Base-by-base conservation (phyloP, 306 rosid species). In the Castanea crenata region DNA sequence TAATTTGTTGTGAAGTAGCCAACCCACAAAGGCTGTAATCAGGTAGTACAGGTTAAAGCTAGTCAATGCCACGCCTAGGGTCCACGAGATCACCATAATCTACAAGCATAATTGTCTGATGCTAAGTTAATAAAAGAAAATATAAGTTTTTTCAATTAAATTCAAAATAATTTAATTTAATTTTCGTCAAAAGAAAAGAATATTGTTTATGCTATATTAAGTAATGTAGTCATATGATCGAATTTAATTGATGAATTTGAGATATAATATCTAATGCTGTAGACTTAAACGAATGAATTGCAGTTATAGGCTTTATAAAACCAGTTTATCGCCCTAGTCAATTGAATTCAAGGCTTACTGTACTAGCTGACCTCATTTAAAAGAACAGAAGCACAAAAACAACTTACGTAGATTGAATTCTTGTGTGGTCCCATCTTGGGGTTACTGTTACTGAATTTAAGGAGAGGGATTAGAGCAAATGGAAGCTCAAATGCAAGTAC, bases 351-450 rank as follows among this genome's bases (percentile, higher is more conserved):
- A 25, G 5, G 41, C 41, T 5, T 5, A 34, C 41, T 34, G 4
- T 34, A 3, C 41, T 34, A 34, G 4, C 5, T 34, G 41, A 34
- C 4, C 4, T 3, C 4, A 1, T 29, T 19, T 3, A 4, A 71
- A 27, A 2, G 1, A 11, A 2, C 23, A 16, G 5, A 1, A 31
- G 18, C 14, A 4, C 54, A 20, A 74, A 15, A 67, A 18, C 4
- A 16, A 68, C 89, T 83, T 25, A 88, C 92, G 21, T 73, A 70
- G 51, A 84, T 82, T 32, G 90, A 92, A 80, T 94, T 94, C 90
- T 88, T 90, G 89, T 92, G 91, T 69, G 97, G 97, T 69, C 97
- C 97, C 99, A 94, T 94, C 76, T 92, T 94, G 61, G 92, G 83
- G 35, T 77, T 71, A 49, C 93, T 88, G 63, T 93, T 90, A 76